Base-by-base conservation (phyloP, 371 early-diverging fungal species). In the Rhizomucor pusillus region DNA sequence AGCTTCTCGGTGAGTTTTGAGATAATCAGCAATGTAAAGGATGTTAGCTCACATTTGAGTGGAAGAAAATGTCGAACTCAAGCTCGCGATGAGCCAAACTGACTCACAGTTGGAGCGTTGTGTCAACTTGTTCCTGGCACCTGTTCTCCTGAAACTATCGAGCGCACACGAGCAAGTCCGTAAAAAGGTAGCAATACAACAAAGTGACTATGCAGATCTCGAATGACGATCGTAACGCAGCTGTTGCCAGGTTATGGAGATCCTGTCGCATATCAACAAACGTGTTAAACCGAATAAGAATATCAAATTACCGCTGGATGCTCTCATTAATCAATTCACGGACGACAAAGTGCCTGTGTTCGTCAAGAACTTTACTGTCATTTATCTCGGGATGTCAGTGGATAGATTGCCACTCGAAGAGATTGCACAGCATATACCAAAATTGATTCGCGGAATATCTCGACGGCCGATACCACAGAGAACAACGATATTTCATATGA, bases 241-340 rank as follows among this genome's bases (percentile, higher is more conserved):
- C 43, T 41, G n/a, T 20, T 36, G 22, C 11, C 54, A 90, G 86
- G 89, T 90, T 35, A 83, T 90, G 62, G 75, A 73, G 9, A 76
- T 95, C 22, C 76, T 93, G 23, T 77, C 86, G 5, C 95, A 94
- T 56, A 81, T 93, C 61, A 90, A 86, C 60, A 90, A 89, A 56
- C 81, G 92, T 45, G 73, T 91, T 43, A 85, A 87, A 48, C 52
- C 89, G 13, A 82, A 79, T 50, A 60, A 71, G 4, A 59, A 52
- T 1, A 77, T 91, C 44, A 74, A 72, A 43, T 60, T 92, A 16
- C 94, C 93, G 0, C 71, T 86, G 0, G 69, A 67, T 0, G 55
- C 82, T 1, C 65, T 93, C 3, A 59, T 83, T 18, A 62, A 71
- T 10, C 81, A 85, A 47, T 82, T 77, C 50, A 54, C 59, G 24